Percentiles rank a stretch among this genome's conserved stretches.
phyloP scores from a whole-genome alignment of 331 rosid species.

The Pyracantha coccinea region DNA sequence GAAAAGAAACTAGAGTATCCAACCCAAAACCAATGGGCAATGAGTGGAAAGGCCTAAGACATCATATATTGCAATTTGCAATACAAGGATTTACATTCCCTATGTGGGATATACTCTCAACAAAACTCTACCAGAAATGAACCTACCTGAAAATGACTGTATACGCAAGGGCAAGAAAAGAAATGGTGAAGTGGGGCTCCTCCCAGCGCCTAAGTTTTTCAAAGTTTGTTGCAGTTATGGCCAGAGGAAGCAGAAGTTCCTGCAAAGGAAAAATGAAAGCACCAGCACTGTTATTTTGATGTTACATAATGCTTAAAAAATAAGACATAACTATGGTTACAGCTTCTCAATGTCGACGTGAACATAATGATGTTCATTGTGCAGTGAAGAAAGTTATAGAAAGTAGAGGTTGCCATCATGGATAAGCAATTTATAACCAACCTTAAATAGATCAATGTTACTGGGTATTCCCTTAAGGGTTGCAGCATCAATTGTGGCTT shows the following conservation, averaged over 20 bases:
- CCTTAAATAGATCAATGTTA: constrained; percentile 97
- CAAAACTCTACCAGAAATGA: constrained; percentile 18
- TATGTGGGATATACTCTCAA: background rate
- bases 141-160: constrained; percentile 67
- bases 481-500: constrained; percentile 94
- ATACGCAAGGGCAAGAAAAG: constrained; percentile 63
- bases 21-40: background rate
- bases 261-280: constrained; percentile 32
- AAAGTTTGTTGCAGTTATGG: constrained; percentile 38
- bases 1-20: background rate
- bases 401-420: no score
- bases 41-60: background rate
- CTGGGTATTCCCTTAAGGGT: constrained; percentile 88
- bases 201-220: constrained; percentile 90
- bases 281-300: background rate
- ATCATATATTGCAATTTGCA: background rate
- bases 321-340: no score
- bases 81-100: background rate
- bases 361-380: no score
- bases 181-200: constrained; percentile 70
- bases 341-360: no score
- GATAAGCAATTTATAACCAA: constrained; percentile 17
- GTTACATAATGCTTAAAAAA: background rate
- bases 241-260: constrained; percentile 52
- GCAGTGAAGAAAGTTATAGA: no score